phyloP scores from a whole-genome alignment of 257 asterid species.

The Echites panduratus region DNA sequence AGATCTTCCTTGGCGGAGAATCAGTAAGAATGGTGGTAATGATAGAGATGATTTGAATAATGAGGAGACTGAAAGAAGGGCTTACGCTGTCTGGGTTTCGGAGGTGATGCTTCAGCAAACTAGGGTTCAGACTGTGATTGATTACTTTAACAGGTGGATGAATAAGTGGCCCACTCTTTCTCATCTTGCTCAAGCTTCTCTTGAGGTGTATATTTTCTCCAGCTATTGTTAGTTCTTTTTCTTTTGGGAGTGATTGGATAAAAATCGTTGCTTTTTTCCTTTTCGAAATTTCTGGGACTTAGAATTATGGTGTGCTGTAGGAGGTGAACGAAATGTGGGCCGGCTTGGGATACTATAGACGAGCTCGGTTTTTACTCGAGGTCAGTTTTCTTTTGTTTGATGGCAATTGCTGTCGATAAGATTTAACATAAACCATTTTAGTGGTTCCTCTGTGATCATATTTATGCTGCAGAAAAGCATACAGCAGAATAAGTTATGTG shows the following conservation, averaged over 20 bases:
- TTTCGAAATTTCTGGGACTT: not conserved
- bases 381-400: slow-evolving; percentile 25
- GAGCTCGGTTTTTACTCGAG: slow-evolving; percentile 85
- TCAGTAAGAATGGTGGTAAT: slow-evolving; percentile 29
- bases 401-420: not conserved
- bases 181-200: slow-evolving; percentile 75
- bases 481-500: not conserved
- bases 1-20: slow-evolving; percentile 92
- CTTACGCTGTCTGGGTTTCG: slow-evolving; percentile 97
- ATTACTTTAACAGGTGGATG: slow-evolving; percentile 88
- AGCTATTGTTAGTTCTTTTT: not conserved
- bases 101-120: slow-evolving; percentile 99
- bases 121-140: slow-evolving; percentile 89
- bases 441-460: not conserved
- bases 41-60: slow-evolving; percentile 6
- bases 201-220: slow-evolving; percentile 42
- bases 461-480: not conserved
- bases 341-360: slow-evolving; percentile 87
- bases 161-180: slow-evolving; percentile 84
- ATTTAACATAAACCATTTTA: not conserved
- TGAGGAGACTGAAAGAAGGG: slow-evolving; percentile 42
- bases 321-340: slow-evolving; percentile 99
- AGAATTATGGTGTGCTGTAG: slow-evolving; percentile 33
- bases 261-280: not conserved
- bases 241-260: not conserved